Percentiles rank a stretch among this genome's conserved stretches.
Evolutionary conservation across 208 protist species (phyloP).

Genomic region (Eutreptiella sp.): DNA sequence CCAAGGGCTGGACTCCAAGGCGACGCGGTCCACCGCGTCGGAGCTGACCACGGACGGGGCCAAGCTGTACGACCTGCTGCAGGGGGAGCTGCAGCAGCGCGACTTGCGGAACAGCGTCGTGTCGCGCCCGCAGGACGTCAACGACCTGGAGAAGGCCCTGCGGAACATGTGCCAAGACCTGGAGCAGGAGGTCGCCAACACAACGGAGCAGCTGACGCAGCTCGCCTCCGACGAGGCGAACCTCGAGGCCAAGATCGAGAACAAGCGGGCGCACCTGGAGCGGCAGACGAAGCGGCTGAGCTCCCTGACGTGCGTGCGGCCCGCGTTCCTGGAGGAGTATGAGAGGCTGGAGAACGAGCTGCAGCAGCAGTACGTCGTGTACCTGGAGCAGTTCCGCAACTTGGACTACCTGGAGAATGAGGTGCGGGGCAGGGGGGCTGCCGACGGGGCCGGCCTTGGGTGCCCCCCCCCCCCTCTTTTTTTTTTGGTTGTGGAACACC

Average conservation of each 20-base stretch:
- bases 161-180: constrained; percentile 61
- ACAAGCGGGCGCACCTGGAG: constrained; percentile 84
- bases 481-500: too few relatives aligned
- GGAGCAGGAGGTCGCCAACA: constrained; percentile 63
- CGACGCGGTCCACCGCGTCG: constrained; percentile 72
- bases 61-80: constrained; percentile 74
- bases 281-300: constrained; percentile 78
- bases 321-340: constrained; percentile 86
- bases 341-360: constrained; percentile 80
- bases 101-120: constrained; percentile 65
- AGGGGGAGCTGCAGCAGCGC: constrained; percentile 59
- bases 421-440: constrained; percentile 27
- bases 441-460: constrained; percentile 2
- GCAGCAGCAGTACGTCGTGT: constrained; percentile 78
- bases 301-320: constrained; percentile 75
- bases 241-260: constrained; percentile 88
- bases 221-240: constrained; percentile 78
- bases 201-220: constrained; percentile 69
- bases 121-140: constrained; percentile 70
- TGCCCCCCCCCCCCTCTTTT: too few relatives aligned
- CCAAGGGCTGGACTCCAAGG: constrained; percentile 67
- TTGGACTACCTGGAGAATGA: constrained; percentile 84
- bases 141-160: constrained; percentile 78
- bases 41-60: constrained; percentile 76
- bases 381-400: constrained; percentile 86